These are phyloP conservation scores for Xanthoconium stramineum DNA, from an alignment of 768 basidiomycete genomes.

Conservation along the genomic window DNA sequence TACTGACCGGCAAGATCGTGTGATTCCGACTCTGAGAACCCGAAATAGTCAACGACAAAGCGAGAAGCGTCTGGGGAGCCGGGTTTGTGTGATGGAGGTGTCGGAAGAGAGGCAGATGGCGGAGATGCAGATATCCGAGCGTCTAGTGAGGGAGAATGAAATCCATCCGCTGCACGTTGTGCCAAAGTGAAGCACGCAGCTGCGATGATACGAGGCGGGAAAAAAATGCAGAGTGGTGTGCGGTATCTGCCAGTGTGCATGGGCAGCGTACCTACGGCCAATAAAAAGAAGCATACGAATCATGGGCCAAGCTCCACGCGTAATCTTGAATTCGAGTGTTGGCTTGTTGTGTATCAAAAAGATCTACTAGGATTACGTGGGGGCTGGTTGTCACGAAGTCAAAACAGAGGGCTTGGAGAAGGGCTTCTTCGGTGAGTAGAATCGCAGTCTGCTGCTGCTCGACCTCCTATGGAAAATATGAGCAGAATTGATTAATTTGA, in stretches of 20 bases:
- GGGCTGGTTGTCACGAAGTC: constrained; percentile 79
- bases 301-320: constrained; percentile 84
- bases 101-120: constrained; percentile 74
- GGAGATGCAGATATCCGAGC: constrained; percentile 69
- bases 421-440: constrained; percentile 69
- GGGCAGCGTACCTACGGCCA: constrained; percentile 2
- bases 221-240: constrained; percentile 74
- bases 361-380: constrained; percentile 70
- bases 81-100: constrained; percentile 75
- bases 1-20: constrained; percentile 56
- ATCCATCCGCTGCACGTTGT: constrained; percentile 68
- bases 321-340: constrained; percentile 59
- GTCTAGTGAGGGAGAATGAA: constrained; percentile 70
- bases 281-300: constrained; percentile 57
- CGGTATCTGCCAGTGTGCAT: constrained; percentile 52
- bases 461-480: constrained; percentile 55
- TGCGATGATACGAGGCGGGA: constrained; percentile 66
- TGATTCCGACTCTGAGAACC: constrained; percentile 58
- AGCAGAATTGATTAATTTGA: not conserved
- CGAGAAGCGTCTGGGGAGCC: constrained; percentile 67
- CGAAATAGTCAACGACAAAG: constrained; percentile 65
- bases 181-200: constrained; percentile 76
- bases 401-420: constrained; percentile 82
- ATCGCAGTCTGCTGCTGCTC: constrained; percentile 69
- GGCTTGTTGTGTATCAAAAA: constrained; percentile 57